Percentiles rank a stretch among this genome's conserved stretches.
Evolutionary conservation across 129 eudicot species (phyloP).

Genomic region (Escallonia rubra): DNA sequence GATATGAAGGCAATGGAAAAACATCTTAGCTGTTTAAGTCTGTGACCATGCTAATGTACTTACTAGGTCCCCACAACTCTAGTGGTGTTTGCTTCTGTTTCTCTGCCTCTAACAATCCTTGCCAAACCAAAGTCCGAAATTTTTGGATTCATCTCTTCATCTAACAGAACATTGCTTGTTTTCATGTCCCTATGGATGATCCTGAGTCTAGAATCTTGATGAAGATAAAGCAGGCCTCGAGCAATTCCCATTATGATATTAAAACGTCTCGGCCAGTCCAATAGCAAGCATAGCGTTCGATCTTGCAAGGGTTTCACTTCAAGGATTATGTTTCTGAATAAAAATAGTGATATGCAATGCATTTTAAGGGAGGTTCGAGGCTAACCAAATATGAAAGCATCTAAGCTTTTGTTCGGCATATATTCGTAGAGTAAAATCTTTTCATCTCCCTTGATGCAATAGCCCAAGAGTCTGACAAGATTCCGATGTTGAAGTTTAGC

Average conservation of each 20-base stretch:
- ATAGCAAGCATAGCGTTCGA: constrained; percentile 4
- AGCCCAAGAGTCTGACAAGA: constrained; percentile 50
- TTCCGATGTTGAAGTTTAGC: constrained; percentile 54
- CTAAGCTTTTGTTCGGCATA: constrained; percentile 50
- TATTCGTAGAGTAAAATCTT: constrained; percentile 41
- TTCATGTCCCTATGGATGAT: constrained; percentile 34
- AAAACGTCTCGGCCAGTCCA: constrained; percentile 34
- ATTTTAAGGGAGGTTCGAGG: not conserved
- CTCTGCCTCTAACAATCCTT: constrained; percentile 42
- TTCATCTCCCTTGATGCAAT: constrained; percentile 38
- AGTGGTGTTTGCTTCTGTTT: constrained; percentile 27
- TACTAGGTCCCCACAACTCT: constrained; percentile 46
- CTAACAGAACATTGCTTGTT: constrained; percentile 39
- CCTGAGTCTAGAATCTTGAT: constrained; percentile 28
- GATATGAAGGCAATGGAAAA: not conserved
- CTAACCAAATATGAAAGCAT: constrained; percentile 47
- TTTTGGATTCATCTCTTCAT: constrained; percentile 35
- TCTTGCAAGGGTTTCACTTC: constrained; percentile 11
- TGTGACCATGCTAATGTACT: constrained; percentile 3
- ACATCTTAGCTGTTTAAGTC: too few relatives aligned
- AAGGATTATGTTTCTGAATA: not conserved
- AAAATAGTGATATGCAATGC: too few relatives aligned
- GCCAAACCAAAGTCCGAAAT: constrained; percentile 51
- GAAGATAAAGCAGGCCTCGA: constrained; percentile 32
- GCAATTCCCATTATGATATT: constrained; percentile 26